A percentile compares a stretch with the other conserved stretches of the same genome.
Conservation (phyloP, 495 filamentous ascomycete species). For the Penicillium ochrochloron region DNA sequence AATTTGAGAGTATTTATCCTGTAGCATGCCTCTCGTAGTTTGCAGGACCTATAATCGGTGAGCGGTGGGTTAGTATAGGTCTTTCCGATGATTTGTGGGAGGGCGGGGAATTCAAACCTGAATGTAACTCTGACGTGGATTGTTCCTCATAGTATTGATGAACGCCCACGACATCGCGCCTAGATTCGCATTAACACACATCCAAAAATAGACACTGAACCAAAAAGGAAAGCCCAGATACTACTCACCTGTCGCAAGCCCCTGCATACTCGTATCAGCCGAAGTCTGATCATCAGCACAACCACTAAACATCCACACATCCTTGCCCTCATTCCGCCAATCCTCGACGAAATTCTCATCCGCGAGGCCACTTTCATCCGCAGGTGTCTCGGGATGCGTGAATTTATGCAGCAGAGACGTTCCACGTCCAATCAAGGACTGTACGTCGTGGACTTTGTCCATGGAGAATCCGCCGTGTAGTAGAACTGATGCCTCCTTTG, state of each 20-base stretch:
- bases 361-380: conserved; percentile 54
- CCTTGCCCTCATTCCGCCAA: conserved; percentile 56
- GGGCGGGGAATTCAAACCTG: conserved; percentile 39
- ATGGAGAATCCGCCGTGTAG: conserved; percentile 58
- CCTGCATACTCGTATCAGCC: conserved; percentile 61
- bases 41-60: conserved; percentile 44
- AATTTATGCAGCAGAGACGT: conserved; percentile 58
- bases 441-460: conserved; percentile 54
- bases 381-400: conserved; percentile 45
- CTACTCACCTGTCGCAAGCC: conserved; percentile 40
- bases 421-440: conserved; percentile 57
- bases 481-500: conserved; percentile 48
- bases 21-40: conserved; percentile 51
- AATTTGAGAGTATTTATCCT: conserved; percentile 56
- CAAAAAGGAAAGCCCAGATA: not conserved
- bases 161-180: conserved; percentile 64
- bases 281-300: conserved; percentile 64
- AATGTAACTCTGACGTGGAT: conserved; percentile 55
- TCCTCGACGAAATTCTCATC: conserved; percentile 56
- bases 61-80: not conserved
- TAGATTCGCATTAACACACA: not conserved
- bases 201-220: not conserved
- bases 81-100: not conserved
- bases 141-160: conserved; percentile 54
- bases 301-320: conserved; percentile 65